Conservation (phyloP, 108 stramenopile genomes). For the Hondaea fermentalgiana region DNA sequence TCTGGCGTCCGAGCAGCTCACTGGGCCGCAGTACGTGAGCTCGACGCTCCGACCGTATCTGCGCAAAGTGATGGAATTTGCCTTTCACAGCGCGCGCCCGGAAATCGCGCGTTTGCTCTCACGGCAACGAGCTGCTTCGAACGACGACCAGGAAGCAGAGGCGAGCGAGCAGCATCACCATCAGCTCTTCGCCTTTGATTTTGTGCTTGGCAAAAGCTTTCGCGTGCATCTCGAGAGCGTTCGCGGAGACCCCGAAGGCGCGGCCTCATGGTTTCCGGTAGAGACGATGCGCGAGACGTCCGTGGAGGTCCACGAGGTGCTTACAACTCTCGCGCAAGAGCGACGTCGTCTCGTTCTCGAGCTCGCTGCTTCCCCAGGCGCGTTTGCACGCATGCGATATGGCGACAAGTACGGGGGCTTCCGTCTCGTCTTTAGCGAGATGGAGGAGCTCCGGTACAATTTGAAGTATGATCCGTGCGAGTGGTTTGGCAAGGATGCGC, state of each 20-base stretch:
- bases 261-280: not conserved
- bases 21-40: conserved; percentile 9
- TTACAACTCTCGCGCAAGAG: not conserved
- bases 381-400: not conserved
- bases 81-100: not conserved
- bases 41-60: not conserved
- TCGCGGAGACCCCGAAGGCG: not conserved
- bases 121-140: not conserved
- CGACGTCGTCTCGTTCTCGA: not conserved
- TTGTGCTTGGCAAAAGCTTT: not conserved
- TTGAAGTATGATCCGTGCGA: not conserved
- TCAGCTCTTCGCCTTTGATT: not conserved
- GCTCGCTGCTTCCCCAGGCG: not conserved
- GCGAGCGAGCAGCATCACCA: not conserved
- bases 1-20: not conserved
- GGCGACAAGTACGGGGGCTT: not conserved
- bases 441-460: not conserved
- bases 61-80: conserved; percentile 6
- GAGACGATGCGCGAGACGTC: not conserved
- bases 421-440: not conserved
- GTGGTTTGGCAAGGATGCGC: not conserved
- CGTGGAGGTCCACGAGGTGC: not conserved
- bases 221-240: not conserved
- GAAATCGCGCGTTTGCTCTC: not conserved
- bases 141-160: not conserved